These are phyloP conservation scores for Solanum pimpinellifolium DNA, from an alignment of 257 asterid genomes.

Conservation along the genomic window DNA sequence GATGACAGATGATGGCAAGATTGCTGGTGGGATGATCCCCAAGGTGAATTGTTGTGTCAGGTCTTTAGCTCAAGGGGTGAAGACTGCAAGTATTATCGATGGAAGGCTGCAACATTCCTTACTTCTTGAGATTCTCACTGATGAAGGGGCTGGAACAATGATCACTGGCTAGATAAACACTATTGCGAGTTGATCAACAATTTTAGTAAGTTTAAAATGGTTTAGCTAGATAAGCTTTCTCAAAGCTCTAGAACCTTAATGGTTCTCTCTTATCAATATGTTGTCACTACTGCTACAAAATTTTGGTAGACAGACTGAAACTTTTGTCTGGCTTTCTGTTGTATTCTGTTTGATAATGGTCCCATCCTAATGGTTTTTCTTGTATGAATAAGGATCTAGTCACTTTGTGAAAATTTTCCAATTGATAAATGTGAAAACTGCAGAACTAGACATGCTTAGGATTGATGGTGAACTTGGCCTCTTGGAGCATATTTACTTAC, in stretches of 20 bases:
- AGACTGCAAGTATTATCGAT: slow-evolving; percentile 66
- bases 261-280: background rate
- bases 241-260: background rate
- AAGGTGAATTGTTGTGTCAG: slow-evolving; percentile 70
- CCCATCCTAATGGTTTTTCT: background rate
- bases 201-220: background rate
- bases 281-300: background rate
- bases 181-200: background rate
- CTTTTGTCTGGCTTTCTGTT: background rate
- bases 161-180: slow-evolving; percentile 34
- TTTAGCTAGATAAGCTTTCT: background rate
- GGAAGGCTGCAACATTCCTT: slow-evolving; percentile 70
- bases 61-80: slow-evolving; percentile 74
- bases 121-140: slow-evolving; percentile 75
- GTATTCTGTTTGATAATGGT: background rate
- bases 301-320: background rate
- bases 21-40: slow-evolving; percentile 83
- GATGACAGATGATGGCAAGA: slow-evolving; percentile 53
- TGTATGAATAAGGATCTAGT: background rate
- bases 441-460: background rate
- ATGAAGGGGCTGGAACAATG: slow-evolving; percentile 79
- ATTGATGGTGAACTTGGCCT: background rate
- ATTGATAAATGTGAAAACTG: background rate
- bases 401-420: background rate
- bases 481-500: background rate